A percentile compares a stretch with the other conserved stretches of the same genome.
Conservation (phyloP, 768 basidiomycete species). For the Trametes villosa region DNA sequence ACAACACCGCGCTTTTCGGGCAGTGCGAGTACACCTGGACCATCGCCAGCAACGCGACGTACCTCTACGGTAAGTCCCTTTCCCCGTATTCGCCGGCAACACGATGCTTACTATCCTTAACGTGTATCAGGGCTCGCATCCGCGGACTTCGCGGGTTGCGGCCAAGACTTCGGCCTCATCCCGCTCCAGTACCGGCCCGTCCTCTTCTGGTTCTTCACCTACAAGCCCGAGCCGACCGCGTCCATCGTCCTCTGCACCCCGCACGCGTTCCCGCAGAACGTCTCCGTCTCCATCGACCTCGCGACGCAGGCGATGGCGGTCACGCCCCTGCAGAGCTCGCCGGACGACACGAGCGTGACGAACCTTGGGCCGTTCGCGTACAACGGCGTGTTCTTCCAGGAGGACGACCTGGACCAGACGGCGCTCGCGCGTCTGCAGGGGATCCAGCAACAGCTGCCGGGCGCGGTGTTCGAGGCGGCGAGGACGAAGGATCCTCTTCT, state of each 20-base stretch:
- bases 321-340: constrained; percentile 42
- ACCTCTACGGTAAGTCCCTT: constrained; percentile 46
- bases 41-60: constrained; percentile 44
- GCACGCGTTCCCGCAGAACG: constrained; percentile 48
- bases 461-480: constrained; percentile 55
- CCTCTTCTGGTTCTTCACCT: constrained; percentile 62
- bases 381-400: constrained; percentile 57
- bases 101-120: neutral
- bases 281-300: constrained; percentile 49
- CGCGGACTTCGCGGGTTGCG: constrained; percentile 23
- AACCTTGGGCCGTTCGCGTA: constrained; percentile 49
- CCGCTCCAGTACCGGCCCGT: constrained; percentile 50
- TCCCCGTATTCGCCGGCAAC: neutral
- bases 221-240: constrained; percentile 42
- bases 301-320: constrained; percentile 50
- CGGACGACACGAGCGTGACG: constrained; percentile 49
- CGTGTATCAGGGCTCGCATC: constrained; percentile 8
- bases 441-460: constrained; percentile 53
- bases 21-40: constrained; percentile 47
- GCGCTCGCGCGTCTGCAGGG: constrained; percentile 44
- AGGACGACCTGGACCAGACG: constrained; percentile 41
- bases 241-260: constrained; percentile 56
- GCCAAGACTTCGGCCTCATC: constrained; percentile 24
- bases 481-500: constrained; percentile 44
- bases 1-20: constrained; percentile 44